These are phyloP conservation scores for Talaromyces piceae DNA, from an alignment of 2,329 filamentous ascomycete species.

Conservation along the genomic window DNA sequence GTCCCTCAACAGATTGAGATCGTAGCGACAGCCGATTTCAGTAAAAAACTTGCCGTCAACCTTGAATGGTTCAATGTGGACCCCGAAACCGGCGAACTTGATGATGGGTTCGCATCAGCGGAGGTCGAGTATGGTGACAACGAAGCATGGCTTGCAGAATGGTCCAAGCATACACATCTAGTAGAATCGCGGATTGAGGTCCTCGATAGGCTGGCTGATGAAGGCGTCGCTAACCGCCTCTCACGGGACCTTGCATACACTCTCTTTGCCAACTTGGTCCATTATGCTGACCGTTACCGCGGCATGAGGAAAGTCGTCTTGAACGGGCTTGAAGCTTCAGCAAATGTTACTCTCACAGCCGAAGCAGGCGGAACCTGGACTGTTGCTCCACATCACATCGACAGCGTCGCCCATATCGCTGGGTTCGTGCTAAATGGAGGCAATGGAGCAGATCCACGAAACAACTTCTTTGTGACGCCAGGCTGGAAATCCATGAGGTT, in stretches of 20 bases:
- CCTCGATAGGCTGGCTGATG: conserved; percentile 11
- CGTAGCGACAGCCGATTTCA: conserved; percentile 48
- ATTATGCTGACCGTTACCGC: conserved; percentile 25
- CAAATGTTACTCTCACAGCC: not conserved
- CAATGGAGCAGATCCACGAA: conserved; percentile 20
- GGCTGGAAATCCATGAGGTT: conserved; percentile 26
- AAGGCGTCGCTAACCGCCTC: conserved; percentile 13
- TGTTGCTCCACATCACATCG: conserved; percentile 26
- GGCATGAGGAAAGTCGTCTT: conserved; percentile 30
- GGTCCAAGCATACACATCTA: conserved; percentile 14
- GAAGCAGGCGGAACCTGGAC: not conserved
- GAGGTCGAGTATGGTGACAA: conserved; percentile 14
- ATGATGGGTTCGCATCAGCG: conserved; percentile 1
- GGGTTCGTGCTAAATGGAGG: conserved; percentile 33
- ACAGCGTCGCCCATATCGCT: conserved; percentile 26
- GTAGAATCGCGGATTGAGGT: conserved; percentile 12
- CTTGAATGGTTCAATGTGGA: conserved; percentile 22
- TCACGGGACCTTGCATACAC: conserved; percentile 15
- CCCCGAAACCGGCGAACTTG: conserved; percentile 5
- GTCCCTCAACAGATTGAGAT: conserved; percentile 41
- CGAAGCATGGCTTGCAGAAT: conserved; percentile 16
- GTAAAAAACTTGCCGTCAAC: conserved; percentile 17
- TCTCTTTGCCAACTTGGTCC: conserved; percentile 25
- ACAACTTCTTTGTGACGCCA: conserved; percentile 27
- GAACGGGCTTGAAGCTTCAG: conserved; percentile 22